These are phyloP conservation scores for Pichia phayaonensis DNA, from an alignment of 805 yeast species.

Conservation along the genomic window DNA sequence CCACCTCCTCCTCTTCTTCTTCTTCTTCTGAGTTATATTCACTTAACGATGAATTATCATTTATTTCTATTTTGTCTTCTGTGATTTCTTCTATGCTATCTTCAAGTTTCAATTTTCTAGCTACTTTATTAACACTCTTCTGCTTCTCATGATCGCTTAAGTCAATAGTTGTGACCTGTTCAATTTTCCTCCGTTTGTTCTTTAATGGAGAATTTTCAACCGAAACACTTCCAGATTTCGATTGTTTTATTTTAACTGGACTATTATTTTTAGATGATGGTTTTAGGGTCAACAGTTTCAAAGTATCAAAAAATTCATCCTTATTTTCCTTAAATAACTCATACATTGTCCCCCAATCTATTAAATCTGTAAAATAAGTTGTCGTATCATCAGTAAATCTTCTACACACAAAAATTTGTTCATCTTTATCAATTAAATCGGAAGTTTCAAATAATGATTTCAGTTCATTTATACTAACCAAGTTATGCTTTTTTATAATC, in stretches of 20 bases:
- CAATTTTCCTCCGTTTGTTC: not conserved
- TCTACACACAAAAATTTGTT: conserved; percentile 32
- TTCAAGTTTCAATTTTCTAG: not conserved
- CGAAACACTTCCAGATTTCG: not conserved
- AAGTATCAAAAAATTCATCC: conserved; percentile 26
- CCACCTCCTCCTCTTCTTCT: conserved; percentile 9
- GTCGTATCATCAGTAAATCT: conserved; percentile 35
- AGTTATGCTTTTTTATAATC: conserved; percentile 37
- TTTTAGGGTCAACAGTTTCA: conserved; percentile 26
- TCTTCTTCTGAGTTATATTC: not conserved
- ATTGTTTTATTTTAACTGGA: not conserved
- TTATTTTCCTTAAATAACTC: conserved; percentile 21
- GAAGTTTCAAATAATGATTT: not conserved
- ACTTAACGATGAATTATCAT: not conserved
- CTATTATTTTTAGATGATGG: conserved; percentile 18
- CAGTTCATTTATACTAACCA: conserved; percentile 31
- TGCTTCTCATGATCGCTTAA: not conserved
- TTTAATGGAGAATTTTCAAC: not conserved
- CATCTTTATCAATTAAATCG: conserved; percentile 5
- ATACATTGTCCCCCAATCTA: conserved; percentile 34
- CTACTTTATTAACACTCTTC: not conserved
- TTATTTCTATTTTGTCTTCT: not conserved
- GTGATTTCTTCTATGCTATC: not conserved
- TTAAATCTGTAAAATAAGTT: conserved; percentile 27
- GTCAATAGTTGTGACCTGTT: not conserved